phyloP scores from a whole-genome alignment of 352 stramenopile genomes.

The Albugo laibachii region DNA sequence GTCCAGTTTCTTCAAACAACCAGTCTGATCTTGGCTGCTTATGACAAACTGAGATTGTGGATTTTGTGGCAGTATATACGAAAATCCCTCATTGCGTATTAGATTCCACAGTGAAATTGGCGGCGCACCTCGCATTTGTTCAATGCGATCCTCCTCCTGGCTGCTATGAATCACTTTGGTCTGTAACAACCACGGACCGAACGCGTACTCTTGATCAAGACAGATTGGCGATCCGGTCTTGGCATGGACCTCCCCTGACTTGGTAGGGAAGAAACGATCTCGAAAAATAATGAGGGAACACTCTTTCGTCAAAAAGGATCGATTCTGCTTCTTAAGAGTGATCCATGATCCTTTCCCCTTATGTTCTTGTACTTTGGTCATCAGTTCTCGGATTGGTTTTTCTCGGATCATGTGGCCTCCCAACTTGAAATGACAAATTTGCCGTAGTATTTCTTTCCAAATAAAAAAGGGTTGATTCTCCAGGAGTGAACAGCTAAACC shows the following conservation, averaged over 20 bases:
- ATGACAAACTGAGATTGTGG: conserved; percentile 30
- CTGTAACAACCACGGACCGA: conserved; percentile 31
- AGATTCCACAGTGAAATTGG: conserved; percentile 34
- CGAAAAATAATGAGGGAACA: conserved; percentile 60
- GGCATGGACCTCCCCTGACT: conserved; percentile 8
- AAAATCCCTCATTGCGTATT: conserved; percentile 20
- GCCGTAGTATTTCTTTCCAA: conserved; percentile 73
- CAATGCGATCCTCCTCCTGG: conserved; percentile 6
- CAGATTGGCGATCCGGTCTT: conserved; percentile 6
- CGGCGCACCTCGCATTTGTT: conserved; percentile 3
- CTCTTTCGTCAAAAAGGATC: conserved; percentile 48
- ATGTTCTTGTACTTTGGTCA: conserved; percentile 36
- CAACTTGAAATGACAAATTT: conserved; percentile 60
- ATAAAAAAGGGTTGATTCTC: conserved; percentile 52
- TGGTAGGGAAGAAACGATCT: conserved; percentile 37
- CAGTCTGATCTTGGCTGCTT: conserved; percentile 27
- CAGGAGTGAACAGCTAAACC: conserved; percentile 38
- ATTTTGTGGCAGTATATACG: conserved; percentile 25
- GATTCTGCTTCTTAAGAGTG: conserved; percentile 68
- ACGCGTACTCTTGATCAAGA: conserved; percentile 19
- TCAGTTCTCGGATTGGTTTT: conserved; percentile 58
- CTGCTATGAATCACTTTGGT: conserved; percentile 10
- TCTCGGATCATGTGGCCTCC: conserved; percentile 72
- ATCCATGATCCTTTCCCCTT: conserved; percentile 41
- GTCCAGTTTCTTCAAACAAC: conserved; percentile 29